Base-by-base conservation (phyloP, 192 early-diverging fungal species). In the Mortierella claussenii region DNA sequence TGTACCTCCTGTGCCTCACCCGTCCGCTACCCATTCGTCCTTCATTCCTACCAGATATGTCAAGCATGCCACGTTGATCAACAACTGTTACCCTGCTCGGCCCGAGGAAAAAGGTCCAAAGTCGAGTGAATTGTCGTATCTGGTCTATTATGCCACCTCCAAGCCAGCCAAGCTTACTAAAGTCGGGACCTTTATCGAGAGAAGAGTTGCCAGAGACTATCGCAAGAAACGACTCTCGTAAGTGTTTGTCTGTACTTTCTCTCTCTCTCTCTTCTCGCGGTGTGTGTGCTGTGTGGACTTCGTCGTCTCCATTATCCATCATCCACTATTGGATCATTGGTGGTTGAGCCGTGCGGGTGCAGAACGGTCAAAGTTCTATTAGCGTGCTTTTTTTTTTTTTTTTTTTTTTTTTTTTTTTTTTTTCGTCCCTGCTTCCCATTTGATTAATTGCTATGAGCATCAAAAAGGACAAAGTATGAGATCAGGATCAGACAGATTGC, bases 91-190 rank as follows among this genome's bases (percentile, higher is more conserved):
- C 61, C 90, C 86, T 21, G 68, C 79, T 0, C 80, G 79, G 17
- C 81, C 89, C 15, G 91, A 87, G 6, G 90, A 90, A 58, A 87
- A 81, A 15, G 83, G 83, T 21, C 93, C 96, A 33, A 92, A 89
- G 58, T 84, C 89, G 34, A 89, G 86, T 59, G 89, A 93, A 70
- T 89, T 98, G 7, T 95, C 94, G 4, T 91, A 93, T 54, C 83
- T 98, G 48, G 83, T 93, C 8, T 96, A 91, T 79, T 98, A 98
- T 67, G 90, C 92, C 23, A 89, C 87, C 42, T 87, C 91, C 43
- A 91, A 94, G 64, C 95, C 95, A 2, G 91, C 90, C 20, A 98
- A 98, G 79, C 85, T 96, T 50, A 83, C 90, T 58, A 98, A 98
- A 75, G 93, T 96, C 31, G 94, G 94, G 55, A 79, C 73, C 5